These are phyloP conservation scores for Phytophthora macrochlamydospora DNA, from an alignment of 352 stramenopile species.

Conservation along the genomic window DNA sequence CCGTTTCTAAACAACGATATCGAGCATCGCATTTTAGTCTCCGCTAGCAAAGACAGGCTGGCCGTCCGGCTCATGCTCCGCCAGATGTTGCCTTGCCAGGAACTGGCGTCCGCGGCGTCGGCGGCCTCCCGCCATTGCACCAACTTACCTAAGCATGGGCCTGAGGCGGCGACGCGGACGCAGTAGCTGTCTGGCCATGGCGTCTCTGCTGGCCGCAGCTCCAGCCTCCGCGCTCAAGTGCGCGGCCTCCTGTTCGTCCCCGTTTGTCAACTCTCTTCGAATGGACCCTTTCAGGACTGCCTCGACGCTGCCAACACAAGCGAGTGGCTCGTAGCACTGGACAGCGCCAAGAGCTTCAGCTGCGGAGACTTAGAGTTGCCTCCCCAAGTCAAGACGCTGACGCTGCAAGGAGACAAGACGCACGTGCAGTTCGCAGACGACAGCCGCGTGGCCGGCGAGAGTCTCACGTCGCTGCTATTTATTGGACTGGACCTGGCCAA, in stretches of 20 bases:
- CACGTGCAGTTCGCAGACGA: conserved; percentile 23
- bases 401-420: conserved; percentile 20
- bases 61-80: background rate
- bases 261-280: conserved; percentile 11
- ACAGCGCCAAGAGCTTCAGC: conserved; percentile 4
- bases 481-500: conserved; percentile 40
- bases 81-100: conserved; percentile 1
- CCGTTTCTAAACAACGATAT: no score
- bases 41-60: conserved; percentile 6
- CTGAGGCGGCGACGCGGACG: conserved; percentile 17
- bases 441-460: conserved; percentile 18
- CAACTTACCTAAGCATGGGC: conserved; percentile 20
- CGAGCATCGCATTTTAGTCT: no score
- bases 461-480: conserved; percentile 33
- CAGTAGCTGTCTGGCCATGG: conserved; percentile 5
- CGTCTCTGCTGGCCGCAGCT: conserved; percentile 13
- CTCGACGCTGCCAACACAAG: background rate
- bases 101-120: conserved; percentile 6
- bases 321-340: conserved; percentile 25
- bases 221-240: conserved; percentile 3
- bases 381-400: conserved; percentile 14
- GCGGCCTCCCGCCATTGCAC: conserved; percentile 9
- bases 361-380: conserved; percentile 11
- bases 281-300: conserved; percentile 13
- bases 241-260: conserved; percentile 5